Conservation (phyloP, 2,329 filamentous ascomycete genomes). For the Chaetomiaceae sp. region DNA sequence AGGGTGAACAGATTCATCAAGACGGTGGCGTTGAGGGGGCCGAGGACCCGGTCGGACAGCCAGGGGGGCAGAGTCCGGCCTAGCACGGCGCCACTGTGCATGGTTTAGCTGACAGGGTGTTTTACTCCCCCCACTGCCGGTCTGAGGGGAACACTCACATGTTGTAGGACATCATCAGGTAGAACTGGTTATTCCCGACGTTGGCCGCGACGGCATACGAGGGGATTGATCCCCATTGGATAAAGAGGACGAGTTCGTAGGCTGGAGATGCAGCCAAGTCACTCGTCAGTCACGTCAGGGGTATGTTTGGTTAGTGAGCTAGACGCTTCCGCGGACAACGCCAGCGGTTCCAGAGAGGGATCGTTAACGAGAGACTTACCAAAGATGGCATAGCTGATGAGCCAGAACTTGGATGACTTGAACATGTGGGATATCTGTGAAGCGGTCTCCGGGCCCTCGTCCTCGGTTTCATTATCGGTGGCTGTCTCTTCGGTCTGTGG, state of each 20-base stretch:
- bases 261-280: slow-evolving; percentile 16
- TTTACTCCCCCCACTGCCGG: too few relatives aligned
- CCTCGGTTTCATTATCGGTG: background rate
- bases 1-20: slow-evolving; percentile 27
- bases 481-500: background rate
- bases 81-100: slow-evolving; percentile 27
- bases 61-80: slow-evolving; percentile 27
- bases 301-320: too few relatives aligned
- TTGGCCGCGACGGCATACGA: slow-evolving; percentile 25
- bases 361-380: slow-evolving; percentile 19
- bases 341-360: too few relatives aligned
- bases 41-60: slow-evolving; percentile 24
- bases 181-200: slow-evolving; percentile 26
- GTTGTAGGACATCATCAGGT: slow-evolving; percentile 31
- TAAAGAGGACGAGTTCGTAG: slow-evolving; percentile 31
- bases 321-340: too few relatives aligned
- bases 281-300: background rate
- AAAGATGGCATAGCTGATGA: slow-evolving; percentile 27
- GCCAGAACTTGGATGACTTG: slow-evolving; percentile 26
- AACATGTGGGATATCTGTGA: slow-evolving; percentile 7
- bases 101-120: background rate
- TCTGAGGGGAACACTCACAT: slow-evolving; percentile 23
- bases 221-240: slow-evolving; percentile 31
- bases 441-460: slow-evolving; percentile 7
- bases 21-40: slow-evolving; percentile 27